These are phyloP conservation scores for Galerina sulciceps DNA, from an alignment of 768 basidiomycete species.

Conservation along the genomic window DNA sequence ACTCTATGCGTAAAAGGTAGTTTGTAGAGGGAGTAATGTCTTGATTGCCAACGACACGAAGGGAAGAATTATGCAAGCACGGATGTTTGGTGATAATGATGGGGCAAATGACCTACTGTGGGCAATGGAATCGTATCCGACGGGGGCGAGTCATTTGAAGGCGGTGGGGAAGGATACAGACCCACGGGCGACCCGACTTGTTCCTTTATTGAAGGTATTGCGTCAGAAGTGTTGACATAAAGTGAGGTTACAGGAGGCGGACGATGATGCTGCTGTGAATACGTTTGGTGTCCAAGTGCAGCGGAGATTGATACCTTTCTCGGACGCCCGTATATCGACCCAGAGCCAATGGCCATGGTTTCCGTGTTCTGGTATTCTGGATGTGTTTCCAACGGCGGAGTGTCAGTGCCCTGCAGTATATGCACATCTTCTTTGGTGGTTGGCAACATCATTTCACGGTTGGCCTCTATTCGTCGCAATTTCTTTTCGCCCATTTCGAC, in stretches of 20 bases:
- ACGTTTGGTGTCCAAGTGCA: constrained; percentile 12
- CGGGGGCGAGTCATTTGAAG: constrained; percentile 38
- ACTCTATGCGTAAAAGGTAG: background rate
- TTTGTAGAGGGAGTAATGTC: background rate
- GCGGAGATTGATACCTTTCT: constrained; percentile 34
- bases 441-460: constrained; percentile 70
- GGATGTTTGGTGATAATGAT: constrained; percentile 1
- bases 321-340: constrained; percentile 39
- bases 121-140: constrained; percentile 30
- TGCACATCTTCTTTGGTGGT: constrained; percentile 64
- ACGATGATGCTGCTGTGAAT: constrained; percentile 23
- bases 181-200: constrained; percentile 33
- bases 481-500: constrained; percentile 93
- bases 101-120: background rate
- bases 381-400: constrained; percentile 32
- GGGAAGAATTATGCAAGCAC: background rate
- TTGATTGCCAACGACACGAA: background rate
- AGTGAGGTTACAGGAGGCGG: constrained; percentile 17
- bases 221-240: constrained; percentile 28
- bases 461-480: constrained; percentile 77
- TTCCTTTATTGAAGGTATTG: constrained; percentile 21
- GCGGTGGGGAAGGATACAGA: constrained; percentile 56
- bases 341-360: constrained; percentile 41
- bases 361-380: constrained; percentile 29
- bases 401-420: constrained; percentile 48